phyloP scores from a whole-genome alignment of 2,329 filamentous ascomycete species.

The Fusarium sp. region DNA sequence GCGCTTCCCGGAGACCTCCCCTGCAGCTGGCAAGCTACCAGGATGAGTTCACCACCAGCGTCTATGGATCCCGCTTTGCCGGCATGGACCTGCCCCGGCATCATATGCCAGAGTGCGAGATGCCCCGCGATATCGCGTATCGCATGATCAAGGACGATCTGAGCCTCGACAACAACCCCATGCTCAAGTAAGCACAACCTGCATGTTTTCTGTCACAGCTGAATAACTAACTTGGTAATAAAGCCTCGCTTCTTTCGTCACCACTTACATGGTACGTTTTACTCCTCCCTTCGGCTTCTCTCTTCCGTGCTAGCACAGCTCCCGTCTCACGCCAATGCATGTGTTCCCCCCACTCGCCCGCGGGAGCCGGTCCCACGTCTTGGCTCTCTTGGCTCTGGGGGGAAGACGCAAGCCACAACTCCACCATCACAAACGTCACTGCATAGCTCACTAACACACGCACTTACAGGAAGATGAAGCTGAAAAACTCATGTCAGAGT shows the following conservation, averaged over 20 bases:
- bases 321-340: slow-evolving; percentile 22
- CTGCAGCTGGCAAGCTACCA: slow-evolving; percentile 63
- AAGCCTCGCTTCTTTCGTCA: slow-evolving; percentile 92
- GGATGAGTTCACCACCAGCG: slow-evolving; percentile 77
- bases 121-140: slow-evolving; percentile 94
- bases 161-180: slow-evolving; percentile 90
- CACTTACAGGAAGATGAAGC: slow-evolving; percentile 83
- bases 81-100: slow-evolving; percentile 81
- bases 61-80: slow-evolving; percentile 91
- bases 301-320: neutral
- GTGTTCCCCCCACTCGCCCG: neutral
- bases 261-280: slow-evolving; percentile 86
- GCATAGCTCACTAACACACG: slow-evolving; percentile 33
- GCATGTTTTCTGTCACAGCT: neutral
- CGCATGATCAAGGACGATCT: slow-evolving; percentile 97
- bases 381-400: slow-evolving; percentile 26
- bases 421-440: slow-evolving; percentile 7
- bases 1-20: slow-evolving; percentile 44
- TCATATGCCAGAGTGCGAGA: slow-evolving; percentile 90
- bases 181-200: slow-evolving; percentile 73
- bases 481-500: slow-evolving; percentile 94
- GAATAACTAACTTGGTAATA: slow-evolving; percentile 8
- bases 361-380: slow-evolving; percentile 24
- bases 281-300: neutral
- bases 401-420: slow-evolving; percentile 6